Conservation (phyloP, 805 yeast genomes). For the Blastobotrys chiropterorum region DNA sequence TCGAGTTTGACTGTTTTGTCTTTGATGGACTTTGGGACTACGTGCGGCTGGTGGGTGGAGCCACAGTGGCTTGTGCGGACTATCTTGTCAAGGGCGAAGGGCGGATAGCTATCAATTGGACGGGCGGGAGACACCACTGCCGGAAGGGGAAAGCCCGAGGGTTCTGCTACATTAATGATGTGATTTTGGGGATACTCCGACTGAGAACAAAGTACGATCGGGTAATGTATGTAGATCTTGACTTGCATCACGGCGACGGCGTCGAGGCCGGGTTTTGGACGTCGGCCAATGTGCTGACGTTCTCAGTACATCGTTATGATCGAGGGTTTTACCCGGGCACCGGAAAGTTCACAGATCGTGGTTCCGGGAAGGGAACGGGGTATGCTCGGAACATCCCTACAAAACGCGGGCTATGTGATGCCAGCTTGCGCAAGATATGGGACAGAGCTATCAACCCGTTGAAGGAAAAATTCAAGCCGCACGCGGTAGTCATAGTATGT, state of each 20-base stretch:
- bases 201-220: constrained; percentile 42
- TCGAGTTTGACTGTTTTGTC: constrained; percentile 57
- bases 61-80: constrained; percentile 47
- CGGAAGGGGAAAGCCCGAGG: constrained; percentile 52
- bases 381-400: constrained; percentile 50
- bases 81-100: constrained; percentile 23
- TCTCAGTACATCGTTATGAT: constrained; percentile 60
- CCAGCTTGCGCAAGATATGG: constrained; percentile 34
- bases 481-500: constrained; percentile 55
- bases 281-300: constrained; percentile 50
- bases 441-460: constrained; percentile 40
- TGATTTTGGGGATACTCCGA: constrained; percentile 46
- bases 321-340: constrained; percentile 71
- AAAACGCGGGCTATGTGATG: constrained; percentile 50
- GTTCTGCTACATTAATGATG: constrained; percentile 68
- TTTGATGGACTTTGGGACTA: constrained; percentile 51
- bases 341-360: constrained; percentile 40
- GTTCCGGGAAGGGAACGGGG: constrained; percentile 35
- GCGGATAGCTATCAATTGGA: constrained; percentile 54
- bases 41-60: constrained; percentile 45
- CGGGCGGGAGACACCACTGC: constrained; percentile 76
- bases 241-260: constrained; percentile 78
- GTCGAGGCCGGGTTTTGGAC: constrained; percentile 59
- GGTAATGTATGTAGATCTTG: constrained; percentile 62
- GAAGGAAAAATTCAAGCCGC: constrained; percentile 38